A percentile compares a stretch with the other conserved stretches of the same genome.
Evolutionary conservation across 2,329 filamentous ascomycete genomes (phyloP).

Genomic region (Beauveria sp.): DNA sequence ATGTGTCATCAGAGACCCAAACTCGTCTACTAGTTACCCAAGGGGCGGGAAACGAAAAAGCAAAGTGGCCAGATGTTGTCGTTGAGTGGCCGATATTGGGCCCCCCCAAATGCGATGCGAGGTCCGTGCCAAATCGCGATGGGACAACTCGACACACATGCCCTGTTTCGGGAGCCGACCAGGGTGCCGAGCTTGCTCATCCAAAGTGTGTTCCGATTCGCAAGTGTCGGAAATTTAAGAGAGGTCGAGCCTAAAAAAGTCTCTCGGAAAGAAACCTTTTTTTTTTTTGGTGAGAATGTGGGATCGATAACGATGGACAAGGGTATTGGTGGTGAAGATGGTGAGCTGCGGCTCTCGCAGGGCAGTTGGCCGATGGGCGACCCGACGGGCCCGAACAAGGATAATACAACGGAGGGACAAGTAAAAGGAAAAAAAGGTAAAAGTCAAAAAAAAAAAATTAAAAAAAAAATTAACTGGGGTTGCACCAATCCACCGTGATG

Average conservation of each 20-base stretch:
- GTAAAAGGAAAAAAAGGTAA: not conserved
- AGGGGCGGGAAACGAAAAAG: no score
- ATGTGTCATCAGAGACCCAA: not conserved
- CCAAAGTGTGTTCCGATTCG: not conserved
- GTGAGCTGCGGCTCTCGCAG: not conserved
- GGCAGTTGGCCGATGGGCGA: not conserved
- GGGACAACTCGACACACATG: not conserved
- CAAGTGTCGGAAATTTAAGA: no score
- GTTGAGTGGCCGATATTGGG: no score
- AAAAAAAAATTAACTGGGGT: not conserved
- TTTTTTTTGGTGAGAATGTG: not conserved
- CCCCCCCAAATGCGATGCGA: not conserved
- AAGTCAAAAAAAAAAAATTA: not conserved
- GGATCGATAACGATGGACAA: no score
- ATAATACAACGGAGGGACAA: no score
- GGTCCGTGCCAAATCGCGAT: slow-evolving; percentile 3
- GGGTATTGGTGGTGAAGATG: no score
- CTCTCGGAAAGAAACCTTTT: no score
- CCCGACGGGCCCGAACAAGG: no score
- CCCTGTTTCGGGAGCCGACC: not conserved
- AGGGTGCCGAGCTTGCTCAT: not conserved
- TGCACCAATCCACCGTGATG: not conserved
- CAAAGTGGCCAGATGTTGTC: no score
- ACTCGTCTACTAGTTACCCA: no score
- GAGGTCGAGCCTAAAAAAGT: no score